Evolutionary conservation across 208 protist species (phyloP), one percentile per base, ranked within the genome.

Genomic region (Trypanosoma vivax): DNA sequence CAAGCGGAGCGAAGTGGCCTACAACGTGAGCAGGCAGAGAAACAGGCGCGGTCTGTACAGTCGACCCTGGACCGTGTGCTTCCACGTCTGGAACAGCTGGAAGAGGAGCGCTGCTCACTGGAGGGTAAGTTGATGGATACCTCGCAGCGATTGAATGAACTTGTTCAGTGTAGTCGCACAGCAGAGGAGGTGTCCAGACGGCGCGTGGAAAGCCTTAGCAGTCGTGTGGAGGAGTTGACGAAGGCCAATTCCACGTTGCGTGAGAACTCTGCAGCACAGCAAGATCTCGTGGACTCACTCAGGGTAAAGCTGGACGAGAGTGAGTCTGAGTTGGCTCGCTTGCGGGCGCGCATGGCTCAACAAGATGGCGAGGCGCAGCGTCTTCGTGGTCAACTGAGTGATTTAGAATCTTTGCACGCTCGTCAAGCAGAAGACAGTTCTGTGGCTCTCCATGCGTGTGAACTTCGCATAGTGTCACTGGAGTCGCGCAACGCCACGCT

Each of bases 41-140:
- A 60, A 13, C 56, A 79, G 43, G 41, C 65, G 30, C 58, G 63
- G 24, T 50, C 51, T 1, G 23, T 27, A 11, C 59, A 80, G 21
- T 50, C 65, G 27, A 64, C 66, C 50, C 67, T 88, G 3, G 65
- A 72, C 19, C 73, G 60, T 28, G 73, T 65, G 1, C 35, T 82
- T 49, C 71, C 75, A 0, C 64, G 76, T 11, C 66, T 88, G 4
- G 64, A 74, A 34, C 66, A 72, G 38, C 66, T 81, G 13, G 76
- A 88, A 60, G 48, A 70, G 16, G 80, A 80, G 18, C 61, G 63
- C 16, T 70, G 68, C n/a, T 28, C 50, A 41, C 73, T 62, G 42
- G 73, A 65, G 3, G 73, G 76, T 10, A 66, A 82, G 50, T 65
- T 84, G 23, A 61, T 80, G 49, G 81, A 85, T 31, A 70, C 76